Base-by-base conservation (phyloP, 2,329 filamentous ascomycete genomes). In the Lachnellula willkommii region DNA sequence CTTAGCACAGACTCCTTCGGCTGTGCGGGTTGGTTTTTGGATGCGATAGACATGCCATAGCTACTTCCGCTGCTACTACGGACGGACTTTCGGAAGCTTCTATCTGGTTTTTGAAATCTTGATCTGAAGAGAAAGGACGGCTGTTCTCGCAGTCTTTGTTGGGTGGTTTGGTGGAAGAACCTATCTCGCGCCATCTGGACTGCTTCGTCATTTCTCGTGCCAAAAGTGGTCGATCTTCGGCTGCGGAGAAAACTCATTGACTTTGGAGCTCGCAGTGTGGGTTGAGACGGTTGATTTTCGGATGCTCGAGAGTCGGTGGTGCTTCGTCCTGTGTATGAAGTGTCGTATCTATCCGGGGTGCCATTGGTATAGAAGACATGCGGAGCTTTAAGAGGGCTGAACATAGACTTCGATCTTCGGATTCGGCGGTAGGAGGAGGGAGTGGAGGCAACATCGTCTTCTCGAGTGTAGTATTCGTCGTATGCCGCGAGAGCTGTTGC, bases 401-500 rank as follows among this genome's bases (percentile, higher is more conserved):
- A 74, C 77, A 83, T 78, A 0, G 82, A 84, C 56, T 72, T 78
- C 1, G 81, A 81, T 63, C 78, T 81, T 45, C 79, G 78, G 43
- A 84, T 67, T 28, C 72, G 75, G 47, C 75, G 73, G 60, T 75
- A 79, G 0, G 78, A 78, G 2, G 75, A 76, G 14, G 76, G 74
- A 32, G 72, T 71, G 3, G 79, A 79, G 1, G 72, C 73, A 35
- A 75, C 66, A 52, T 78, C 74, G 55, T 81, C 77, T 55, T 80
- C 75, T 1, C 72, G 72, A 4, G 73, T 76, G 63, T 77, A 79
- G 53, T 74, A 72, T 62, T 76, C 72, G 37, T 77, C 70, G 40
- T 69, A 71, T 48, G 70, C 67, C 50, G 70, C 65, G 52, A 75
- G 61, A 36, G 69, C 66, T 47, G 71, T 68, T 37, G 74, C 58